phyloP scores from a whole-genome alignment of 2,329 filamentous ascomycete genomes.

The Tolypocladium ophioglossoides region DNA sequence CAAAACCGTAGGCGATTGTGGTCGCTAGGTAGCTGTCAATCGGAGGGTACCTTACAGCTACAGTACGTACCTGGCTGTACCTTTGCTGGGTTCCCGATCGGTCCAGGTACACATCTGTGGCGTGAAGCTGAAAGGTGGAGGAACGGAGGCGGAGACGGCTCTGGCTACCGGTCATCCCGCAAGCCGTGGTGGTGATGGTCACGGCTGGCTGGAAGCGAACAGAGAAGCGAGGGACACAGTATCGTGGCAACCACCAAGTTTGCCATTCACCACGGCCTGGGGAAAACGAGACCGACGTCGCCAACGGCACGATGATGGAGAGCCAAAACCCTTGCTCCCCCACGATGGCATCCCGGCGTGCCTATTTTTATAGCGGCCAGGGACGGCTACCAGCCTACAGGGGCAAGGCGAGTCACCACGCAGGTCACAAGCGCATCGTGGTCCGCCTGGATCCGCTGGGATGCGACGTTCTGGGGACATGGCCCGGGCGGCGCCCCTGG shows the following conservation, averaged over 20 bases:
- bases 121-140: background rate
- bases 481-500: background rate
- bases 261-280: background rate
- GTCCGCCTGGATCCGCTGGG: background rate
- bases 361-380: background rate
- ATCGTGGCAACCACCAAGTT: background rate
- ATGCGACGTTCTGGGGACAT: background rate
- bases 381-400: background rate
- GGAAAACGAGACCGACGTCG: background rate
- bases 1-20: background rate
- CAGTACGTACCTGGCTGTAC: background rate
- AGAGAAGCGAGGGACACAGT: background rate
- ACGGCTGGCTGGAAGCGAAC: background rate
- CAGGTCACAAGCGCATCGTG: background rate
- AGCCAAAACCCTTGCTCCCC: background rate
- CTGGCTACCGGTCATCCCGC: background rate
- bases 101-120: slow-evolving; percentile 2
- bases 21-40: background rate
- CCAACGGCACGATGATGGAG: background rate
- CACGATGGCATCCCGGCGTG: background rate
- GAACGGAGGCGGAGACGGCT: background rate
- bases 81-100: background rate
- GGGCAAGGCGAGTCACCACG: background rate
- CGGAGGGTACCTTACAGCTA: background rate
- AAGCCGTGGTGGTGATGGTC: background rate